Conservation (phyloP, 805 yeast genomes). For the Starmerella floris region DNA sequence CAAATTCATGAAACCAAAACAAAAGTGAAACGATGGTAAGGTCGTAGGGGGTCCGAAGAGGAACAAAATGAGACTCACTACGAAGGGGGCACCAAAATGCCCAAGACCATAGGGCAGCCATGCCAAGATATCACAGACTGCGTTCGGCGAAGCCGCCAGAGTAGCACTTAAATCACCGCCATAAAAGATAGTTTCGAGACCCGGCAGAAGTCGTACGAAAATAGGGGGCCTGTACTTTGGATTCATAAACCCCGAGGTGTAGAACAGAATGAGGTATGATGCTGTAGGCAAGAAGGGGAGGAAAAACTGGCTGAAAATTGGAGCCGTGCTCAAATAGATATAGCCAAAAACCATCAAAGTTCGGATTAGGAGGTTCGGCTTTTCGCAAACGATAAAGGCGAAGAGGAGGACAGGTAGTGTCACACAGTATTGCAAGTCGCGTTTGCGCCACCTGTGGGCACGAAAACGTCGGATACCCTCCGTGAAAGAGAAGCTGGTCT, state of each 20-base stretch:
- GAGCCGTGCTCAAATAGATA: conserved; percentile 42
- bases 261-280: conserved; percentile 75
- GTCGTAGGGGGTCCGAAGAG: conserved; percentile 86
- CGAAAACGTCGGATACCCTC: conserved; percentile 26
- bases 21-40: conserved; percentile 71
- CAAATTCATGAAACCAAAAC: conserved; percentile 89
- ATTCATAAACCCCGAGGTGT: conserved; percentile 63
- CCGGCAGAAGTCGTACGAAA: conserved; percentile 75
- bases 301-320: conserved; percentile 73
- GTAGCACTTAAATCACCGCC: conserved; percentile 82
- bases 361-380: conserved; percentile 25
- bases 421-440: conserved; percentile 41
- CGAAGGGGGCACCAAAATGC: conserved; percentile 83
- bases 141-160: conserved; percentile 55
- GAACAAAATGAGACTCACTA: conserved; percentile 64
- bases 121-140: conserved; percentile 66
- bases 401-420: conserved; percentile 39
- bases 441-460: conserved; percentile 25
- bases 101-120: conserved; percentile 91
- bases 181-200: conserved; percentile 78
- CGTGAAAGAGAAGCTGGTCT: conserved; percentile 26
- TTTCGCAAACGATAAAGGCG: conserved; percentile 31
- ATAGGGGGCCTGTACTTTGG: conserved; percentile 72
- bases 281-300: conserved; percentile 69
- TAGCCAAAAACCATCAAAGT: conserved; percentile 32